Base-by-base conservation (phyloP, 2,329 filamentous ascomycete genomes). In the Alternaria ventricosa region DNA sequence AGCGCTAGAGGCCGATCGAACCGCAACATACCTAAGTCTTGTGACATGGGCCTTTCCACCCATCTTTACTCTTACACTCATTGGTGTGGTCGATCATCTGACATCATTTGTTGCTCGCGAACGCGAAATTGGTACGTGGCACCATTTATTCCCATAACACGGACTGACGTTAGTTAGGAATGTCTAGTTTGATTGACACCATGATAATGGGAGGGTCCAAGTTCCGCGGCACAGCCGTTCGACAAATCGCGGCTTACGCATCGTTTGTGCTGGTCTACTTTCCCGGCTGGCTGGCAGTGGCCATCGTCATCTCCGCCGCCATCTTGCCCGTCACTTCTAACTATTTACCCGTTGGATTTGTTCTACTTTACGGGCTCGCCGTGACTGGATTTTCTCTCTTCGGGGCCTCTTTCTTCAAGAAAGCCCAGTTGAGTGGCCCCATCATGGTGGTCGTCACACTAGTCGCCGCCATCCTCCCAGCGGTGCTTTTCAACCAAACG, bases 361-460 rank as follows among this genome's bases (percentile, higher is more conserved):
- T 94, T 71, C 81, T 97, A 45, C 82, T 96, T 3, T 83, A 87
- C 15, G 94, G 94, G 6, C 82, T 96, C 4, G 87, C 93, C 3
- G 83, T 97, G 49, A 88, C 91, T 0, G 96, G 92, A 45, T 91
- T 94, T 77, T 92, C 93, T 2, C 88, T 97, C 57, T 86, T 97
- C 43, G 91, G 91, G 25, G 93, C 91, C 0, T 88, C 92, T 9
- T 91, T 97, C 72, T 97, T 97, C 84, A 91, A 88, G 71, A 94
- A 90, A 75, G 90, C 94, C 0, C 94, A 97, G 78, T 87, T 97
- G 4, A 95, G 92, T 61, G 94, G 95, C 27, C 94, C 96, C 66
- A 88, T 89, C 0, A 87, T 92, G 44, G 90, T 91, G 9, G 89
- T 97, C 25, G 81, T 88, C 18, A 90, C 88, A 11, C 84, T 97